phyloP scores from a whole-genome alignment of 2,329 filamentous ascomycete species.

The Fusarium sp. region DNA sequence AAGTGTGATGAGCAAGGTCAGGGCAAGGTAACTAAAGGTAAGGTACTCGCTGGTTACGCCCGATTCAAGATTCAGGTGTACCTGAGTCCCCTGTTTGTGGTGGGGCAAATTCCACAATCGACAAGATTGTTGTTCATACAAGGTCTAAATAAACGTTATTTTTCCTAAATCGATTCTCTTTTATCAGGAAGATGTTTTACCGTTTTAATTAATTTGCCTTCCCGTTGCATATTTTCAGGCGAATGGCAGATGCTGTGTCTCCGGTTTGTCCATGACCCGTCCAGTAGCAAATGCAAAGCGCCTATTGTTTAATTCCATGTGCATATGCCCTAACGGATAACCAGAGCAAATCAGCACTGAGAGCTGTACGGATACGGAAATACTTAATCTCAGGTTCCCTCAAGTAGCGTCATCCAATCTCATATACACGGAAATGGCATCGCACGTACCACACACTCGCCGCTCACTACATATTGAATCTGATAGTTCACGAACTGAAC shows the following conservation, averaged over 20 bases:
- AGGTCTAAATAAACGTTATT: neutral
- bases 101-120: neutral
- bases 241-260: slow-evolving; percentile 1
- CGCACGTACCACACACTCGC: slow-evolving; percentile 20
- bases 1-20: slow-evolving; percentile 3
- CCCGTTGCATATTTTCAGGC: neutral
- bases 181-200: neutral
- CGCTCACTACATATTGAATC: neutral
- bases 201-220: neutral
- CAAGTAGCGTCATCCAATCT: slow-evolving; percentile 13
- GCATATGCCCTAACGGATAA: neutral
- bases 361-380: neutral
- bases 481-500: neutral
- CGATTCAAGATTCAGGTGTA: slow-evolving; percentile 26
- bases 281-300: neutral
- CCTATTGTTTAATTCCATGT: neutral
- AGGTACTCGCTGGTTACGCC: slow-evolving; percentile 11
- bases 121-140: neutral
- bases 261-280: neutral
- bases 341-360: neutral
- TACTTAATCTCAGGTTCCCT: slow-evolving; percentile 9
- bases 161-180: neutral
- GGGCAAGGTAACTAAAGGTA: neutral
- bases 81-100: slow-evolving; percentile 24
- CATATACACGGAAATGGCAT: slow-evolving; percentile 12